A percentile compares a stretch with the other conserved stretches of the same genome.
These are phyloP conservation scores for Rutstroemia sp. DNA, from an alignment of 2,329 filamentous ascomycete species.

Conservation along the genomic window DNA sequence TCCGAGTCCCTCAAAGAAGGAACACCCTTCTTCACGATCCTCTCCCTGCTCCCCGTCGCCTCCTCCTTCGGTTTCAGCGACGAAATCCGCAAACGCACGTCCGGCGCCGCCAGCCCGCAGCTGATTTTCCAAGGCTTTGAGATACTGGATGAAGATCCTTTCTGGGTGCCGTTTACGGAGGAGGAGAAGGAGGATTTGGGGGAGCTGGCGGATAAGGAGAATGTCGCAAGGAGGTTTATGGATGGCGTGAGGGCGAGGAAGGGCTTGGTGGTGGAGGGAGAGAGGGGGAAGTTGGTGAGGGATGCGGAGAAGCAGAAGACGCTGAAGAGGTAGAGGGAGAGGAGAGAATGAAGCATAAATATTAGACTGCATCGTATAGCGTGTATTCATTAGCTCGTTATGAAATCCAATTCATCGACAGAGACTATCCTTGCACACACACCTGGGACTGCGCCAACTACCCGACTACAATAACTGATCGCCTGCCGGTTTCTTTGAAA, in stretches of 20 bases:
- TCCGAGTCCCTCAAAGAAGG: constrained; percentile 91
- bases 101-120: constrained; percentile 84
- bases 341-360: no score
- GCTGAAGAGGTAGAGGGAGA: constrained; percentile 44
- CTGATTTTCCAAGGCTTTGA: constrained; percentile 91
- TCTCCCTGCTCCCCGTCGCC: constrained; percentile 79
- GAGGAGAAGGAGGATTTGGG: constrained; percentile 95
- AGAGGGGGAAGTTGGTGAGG: constrained; percentile 63
- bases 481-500: no score
- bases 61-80: constrained; percentile 95
- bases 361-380: no score
- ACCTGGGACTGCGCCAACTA: no score
- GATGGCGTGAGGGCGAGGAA: constrained; percentile 81
- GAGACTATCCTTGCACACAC: no score
- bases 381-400: no score
- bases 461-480: no score
- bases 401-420: no score
- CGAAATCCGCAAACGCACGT: constrained; percentile 92
- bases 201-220: constrained; percentile 87
- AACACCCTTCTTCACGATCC: constrained; percentile 92
- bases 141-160: constrained; percentile 88
- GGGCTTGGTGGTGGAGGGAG: constrained; percentile 75
- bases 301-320: constrained; percentile 90
- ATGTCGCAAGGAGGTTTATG: constrained; percentile 94
- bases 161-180: constrained; percentile 95